phyloP scores from a whole-genome alignment of 2,329 filamentous ascomycete genomes.

The Paecilomyces variotii region DNA sequence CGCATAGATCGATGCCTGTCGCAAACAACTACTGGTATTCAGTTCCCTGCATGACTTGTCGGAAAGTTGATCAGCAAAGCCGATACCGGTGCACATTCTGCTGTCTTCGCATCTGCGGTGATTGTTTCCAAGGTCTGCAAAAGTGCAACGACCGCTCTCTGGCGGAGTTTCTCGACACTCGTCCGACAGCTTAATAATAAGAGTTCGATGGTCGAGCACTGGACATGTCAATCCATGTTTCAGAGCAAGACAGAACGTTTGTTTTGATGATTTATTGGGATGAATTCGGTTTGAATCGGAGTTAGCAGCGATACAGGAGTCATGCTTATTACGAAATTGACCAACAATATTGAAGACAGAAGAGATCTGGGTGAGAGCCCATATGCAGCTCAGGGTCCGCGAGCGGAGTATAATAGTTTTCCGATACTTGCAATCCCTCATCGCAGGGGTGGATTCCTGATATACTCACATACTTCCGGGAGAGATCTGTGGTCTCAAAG shows the following conservation, averaged over 20 bases:
- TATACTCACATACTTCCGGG: not conserved
- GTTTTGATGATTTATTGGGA: not conserved
- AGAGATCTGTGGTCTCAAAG: not conserved
- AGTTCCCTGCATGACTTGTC: constrained; percentile 37
- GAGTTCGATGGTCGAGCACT: not conserved
- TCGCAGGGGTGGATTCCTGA: not conserved
- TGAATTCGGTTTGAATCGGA: not conserved
- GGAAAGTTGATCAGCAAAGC: constrained; percentile 28
- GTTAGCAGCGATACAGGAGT: not conserved
- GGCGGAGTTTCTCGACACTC: constrained; percentile 21
- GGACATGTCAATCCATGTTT: not conserved
- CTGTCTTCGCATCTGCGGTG: constrained; percentile 31
- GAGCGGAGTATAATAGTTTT: not conserved
- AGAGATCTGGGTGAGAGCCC: not conserved
- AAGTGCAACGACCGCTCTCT: constrained; percentile 26
- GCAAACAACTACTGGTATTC: constrained; percentile 33
- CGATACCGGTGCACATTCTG: constrained; percentile 36
- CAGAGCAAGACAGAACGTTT: not conserved
- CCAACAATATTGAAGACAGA: not conserved
- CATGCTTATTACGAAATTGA: not conserved
- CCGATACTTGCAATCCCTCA: not conserved
- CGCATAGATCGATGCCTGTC: constrained; percentile 27
- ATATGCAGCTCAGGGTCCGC: not conserved
- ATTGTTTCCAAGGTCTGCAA: constrained; percentile 26
- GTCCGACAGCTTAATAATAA: not conserved